Base-by-base conservation (phyloP, 352 stramenopile species). In the Globisporangium cystogenes region DNA sequence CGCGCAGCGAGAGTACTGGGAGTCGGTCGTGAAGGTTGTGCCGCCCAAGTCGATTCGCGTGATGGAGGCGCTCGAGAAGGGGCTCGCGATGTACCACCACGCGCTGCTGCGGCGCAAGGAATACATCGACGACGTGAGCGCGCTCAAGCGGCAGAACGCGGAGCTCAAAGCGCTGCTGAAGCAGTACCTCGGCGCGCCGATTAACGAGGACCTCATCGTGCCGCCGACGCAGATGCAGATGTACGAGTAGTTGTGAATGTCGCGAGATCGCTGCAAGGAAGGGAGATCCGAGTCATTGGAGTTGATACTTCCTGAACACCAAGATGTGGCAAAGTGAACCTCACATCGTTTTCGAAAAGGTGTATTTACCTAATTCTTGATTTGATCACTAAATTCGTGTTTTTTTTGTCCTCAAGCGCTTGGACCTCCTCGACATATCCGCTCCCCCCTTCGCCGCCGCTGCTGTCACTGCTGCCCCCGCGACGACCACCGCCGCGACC, bases 121-220 rank as follows among this genome's bases (percentile, higher is more conserved):
- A 18, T 65, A 84, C 18, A 88, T 97, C 41, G 67, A 93, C 43
- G 75, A 95, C 27, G 82, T 97, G 14, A 74, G 64, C 6, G 59
- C 48, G 27, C 81, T 98, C 39, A 80, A 90, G 48, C 51, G 59
- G 33, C 85, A 97, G 59, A 98, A 98, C 55, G 57, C 62, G 14
- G 76, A 97, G 68, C 83, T 97, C 53, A 97, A 96, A 68, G 74
- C 66, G 24, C 60, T 97, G 23, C 68, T 97, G 31, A 93, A 95
- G 49, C 82, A 97, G 48, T 97, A 97, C 54, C 62, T 97, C 12
- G 79, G 76, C 21, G 81, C 80, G 4, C 62, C 78, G 11, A 88
- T 93, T 57, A 92, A 93, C 62, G 80, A 88, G 40, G 78, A 91
- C 51, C 72, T 95, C 45, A 70, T 91, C 23, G 73, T 95, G n/a